These are phyloP conservation scores for Plantago lanceolata DNA, from an alignment of 305 asterid genomes.

Conservation along the genomic window DNA sequence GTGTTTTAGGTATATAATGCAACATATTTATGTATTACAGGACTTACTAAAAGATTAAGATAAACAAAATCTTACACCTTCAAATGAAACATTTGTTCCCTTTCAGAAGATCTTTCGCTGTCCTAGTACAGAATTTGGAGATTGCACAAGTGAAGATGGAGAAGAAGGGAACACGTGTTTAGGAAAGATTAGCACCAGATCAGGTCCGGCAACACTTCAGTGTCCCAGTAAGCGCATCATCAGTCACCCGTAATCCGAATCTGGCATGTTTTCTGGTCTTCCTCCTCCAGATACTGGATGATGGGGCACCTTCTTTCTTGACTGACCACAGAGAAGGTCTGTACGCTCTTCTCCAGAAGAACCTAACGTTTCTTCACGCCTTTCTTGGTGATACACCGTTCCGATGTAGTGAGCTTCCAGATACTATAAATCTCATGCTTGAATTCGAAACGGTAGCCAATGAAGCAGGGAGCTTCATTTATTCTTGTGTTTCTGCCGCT, in stretches of 20 bases:
- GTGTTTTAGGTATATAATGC: too few species aligned
- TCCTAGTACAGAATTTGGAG: not conserved
- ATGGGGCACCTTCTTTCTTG: not conserved
- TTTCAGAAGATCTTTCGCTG: too few species aligned
- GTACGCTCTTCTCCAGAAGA: not conserved
- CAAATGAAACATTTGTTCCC: not conserved
- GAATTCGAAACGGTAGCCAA: constrained; percentile 20
- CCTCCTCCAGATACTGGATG: not conserved
- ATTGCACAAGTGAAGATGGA: not conserved
- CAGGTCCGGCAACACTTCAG: not conserved
- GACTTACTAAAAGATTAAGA: too few species aligned
- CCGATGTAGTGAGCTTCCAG: not conserved
- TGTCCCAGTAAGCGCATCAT: not conserved
- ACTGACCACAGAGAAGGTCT: not conserved
- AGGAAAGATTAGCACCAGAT: not conserved
- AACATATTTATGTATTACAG: too few species aligned
- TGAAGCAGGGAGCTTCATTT: constrained; percentile 11
- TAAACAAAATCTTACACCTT: too few species aligned
- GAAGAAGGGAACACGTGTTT: not conserved
- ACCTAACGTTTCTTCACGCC: not conserved
- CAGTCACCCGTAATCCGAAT: not conserved
- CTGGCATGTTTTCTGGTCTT: not conserved
- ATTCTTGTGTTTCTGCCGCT: constrained; percentile 2
- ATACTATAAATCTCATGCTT: not conserved
- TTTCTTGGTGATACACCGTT: constrained; percentile 12